These are phyloP conservation scores for Colletotrichum sp. DNA, from an alignment of 2,329 filamentous ascomycete genomes.

Conservation along the genomic window DNA sequence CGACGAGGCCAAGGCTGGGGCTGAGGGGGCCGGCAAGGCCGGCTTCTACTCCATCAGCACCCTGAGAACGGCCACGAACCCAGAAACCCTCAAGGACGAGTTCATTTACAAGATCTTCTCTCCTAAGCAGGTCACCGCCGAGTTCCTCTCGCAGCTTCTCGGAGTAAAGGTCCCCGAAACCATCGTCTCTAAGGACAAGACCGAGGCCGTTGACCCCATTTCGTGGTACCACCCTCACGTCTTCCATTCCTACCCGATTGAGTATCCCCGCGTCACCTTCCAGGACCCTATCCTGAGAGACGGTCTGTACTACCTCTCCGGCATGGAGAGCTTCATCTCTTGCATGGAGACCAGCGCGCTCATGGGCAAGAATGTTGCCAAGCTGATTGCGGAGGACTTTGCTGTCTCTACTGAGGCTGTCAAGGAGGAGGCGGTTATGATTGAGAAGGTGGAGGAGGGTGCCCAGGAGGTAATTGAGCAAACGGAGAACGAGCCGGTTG, in stretches of 20 bases:
- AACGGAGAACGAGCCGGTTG: constrained; percentile 3
- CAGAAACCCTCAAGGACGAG: constrained; percentile 57
- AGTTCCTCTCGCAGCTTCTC: constrained; percentile 59
- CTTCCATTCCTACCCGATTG: constrained; percentile 86
- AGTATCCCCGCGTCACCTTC: constrained; percentile 85
- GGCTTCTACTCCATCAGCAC: constrained; percentile 89
- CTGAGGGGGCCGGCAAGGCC: constrained; percentile 70
- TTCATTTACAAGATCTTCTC: constrained; percentile 72
- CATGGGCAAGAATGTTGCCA: constrained; percentile 87
- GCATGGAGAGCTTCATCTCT: constrained; percentile 92
- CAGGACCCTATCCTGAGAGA: constrained; percentile 76
- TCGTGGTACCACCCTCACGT: constrained; percentile 79
- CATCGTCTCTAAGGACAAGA: constrained; percentile 31
- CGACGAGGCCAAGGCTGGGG: constrained; percentile 55
- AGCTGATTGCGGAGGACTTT: constrained; percentile 69
- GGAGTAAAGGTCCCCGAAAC: constrained; percentile 51
- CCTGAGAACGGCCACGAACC: constrained; percentile 68
- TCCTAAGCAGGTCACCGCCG: constrained; percentile 54
- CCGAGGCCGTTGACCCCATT: constrained; percentile 52
- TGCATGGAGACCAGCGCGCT: constrained; percentile 97
- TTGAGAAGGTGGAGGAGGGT: neutral
- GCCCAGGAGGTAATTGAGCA: constrained; percentile 19
- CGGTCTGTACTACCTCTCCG: constrained; percentile 73
- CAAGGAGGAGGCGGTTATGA: constrained; percentile 1
- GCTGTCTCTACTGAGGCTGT: constrained; percentile 25